Evolutionary conservation across 2,329 filamentous ascomycete genomes (phyloP).

Genomic region (Byssoonygena ceratinophila): DNA sequence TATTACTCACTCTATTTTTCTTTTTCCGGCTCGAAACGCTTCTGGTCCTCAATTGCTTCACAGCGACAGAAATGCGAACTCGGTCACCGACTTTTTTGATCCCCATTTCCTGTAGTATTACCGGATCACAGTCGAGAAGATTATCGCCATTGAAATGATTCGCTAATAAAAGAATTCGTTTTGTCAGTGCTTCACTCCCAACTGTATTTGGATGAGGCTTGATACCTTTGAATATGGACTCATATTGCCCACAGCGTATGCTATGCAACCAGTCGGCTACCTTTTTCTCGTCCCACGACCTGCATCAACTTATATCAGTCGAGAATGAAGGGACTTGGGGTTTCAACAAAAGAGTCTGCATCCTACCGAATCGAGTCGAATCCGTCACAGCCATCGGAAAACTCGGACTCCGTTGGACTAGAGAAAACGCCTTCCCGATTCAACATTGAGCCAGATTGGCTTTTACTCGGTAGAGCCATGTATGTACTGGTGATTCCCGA

Average conservation of each 20-base stretch:
- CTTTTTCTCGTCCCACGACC: slow-evolving; percentile 75
- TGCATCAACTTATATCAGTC: slow-evolving; percentile 20
- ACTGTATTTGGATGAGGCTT: not conserved
- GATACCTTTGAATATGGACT: slow-evolving; percentile 68
- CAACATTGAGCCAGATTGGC: slow-evolving; percentile 6
- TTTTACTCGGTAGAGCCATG: slow-evolving; percentile 7
- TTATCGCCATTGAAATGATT: slow-evolving; percentile 98
- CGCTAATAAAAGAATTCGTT: slow-evolving; percentile 32
- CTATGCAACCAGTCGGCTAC: slow-evolving; percentile 84
- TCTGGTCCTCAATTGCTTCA: slow-evolving; percentile 71
- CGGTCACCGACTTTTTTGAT: slow-evolving; percentile 96
- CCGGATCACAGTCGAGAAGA: slow-evolving; percentile 91
- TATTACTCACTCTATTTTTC: slow-evolving; percentile 62
- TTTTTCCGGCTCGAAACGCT: slow-evolving; percentile 68
- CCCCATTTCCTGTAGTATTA: slow-evolving; percentile 92
- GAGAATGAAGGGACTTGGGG: not conserved
- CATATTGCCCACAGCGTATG: slow-evolving; percentile 90
- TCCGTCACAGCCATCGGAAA: slow-evolving; percentile 65
- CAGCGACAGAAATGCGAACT: slow-evolving; percentile 76
- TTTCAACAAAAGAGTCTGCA: not conserved
- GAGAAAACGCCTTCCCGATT: slow-evolving; percentile 44
- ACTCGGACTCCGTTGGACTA: slow-evolving; percentile 86
- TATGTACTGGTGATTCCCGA: slow-evolving; percentile 10
- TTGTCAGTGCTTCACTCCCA: slow-evolving; percentile 1
- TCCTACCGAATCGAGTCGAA: slow-evolving; percentile 61